Evolutionary conservation across 495 filamentous ascomycete species (phyloP).

Genomic region (Elasticomyces elasticus): DNA sequence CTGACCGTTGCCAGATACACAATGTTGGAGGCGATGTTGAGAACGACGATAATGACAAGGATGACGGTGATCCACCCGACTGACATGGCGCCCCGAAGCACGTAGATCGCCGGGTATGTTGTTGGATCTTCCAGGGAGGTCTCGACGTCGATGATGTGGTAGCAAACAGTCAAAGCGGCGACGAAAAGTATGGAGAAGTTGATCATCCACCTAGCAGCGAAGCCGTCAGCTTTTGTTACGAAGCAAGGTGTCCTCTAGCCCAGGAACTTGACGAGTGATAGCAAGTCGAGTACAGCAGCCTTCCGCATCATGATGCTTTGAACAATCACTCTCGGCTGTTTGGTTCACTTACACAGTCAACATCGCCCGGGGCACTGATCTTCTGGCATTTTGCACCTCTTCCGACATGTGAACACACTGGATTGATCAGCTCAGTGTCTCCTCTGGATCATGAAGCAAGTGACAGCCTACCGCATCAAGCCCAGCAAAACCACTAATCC

Average conservation of each 20-base stretch:
- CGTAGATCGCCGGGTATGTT: slow-evolving; percentile 34
- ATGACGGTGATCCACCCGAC: slow-evolving; percentile 30
- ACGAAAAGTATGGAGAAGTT: slow-evolving; percentile 15
- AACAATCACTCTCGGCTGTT: no score
- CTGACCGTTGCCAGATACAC: slow-evolving; percentile 1
- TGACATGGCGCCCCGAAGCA: slow-evolving; percentile 28
- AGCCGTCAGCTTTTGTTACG: no score
- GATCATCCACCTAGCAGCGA: no score
- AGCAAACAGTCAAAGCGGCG: slow-evolving; percentile 39
- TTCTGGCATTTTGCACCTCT: slow-evolving; percentile 26
- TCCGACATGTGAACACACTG: slow-evolving; percentile 31
- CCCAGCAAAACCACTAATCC: slow-evolving; percentile 26
- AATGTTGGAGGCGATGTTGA: slow-evolving; percentile 29
- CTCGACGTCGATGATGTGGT: slow-evolving; percentile 36
- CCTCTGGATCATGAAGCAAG: no score
- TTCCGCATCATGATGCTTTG: no score
- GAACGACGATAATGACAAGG: slow-evolving; percentile 34
- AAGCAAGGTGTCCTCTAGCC: no score
- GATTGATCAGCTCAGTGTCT: no score
- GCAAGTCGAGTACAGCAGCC: no score
- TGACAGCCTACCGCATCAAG: slow-evolving; percentile 22
- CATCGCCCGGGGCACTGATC: slow-evolving; percentile 26
- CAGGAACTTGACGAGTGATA: no score
- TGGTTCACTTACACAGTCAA: slow-evolving; percentile 9
- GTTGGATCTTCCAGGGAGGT: slow-evolving; percentile 29